Evolutionary conservation across 2,329 filamentous ascomycete genomes (phyloP), one percentile per base, ranked within the genome.

Genomic region (Botrytis pseudocinerea): DNA sequence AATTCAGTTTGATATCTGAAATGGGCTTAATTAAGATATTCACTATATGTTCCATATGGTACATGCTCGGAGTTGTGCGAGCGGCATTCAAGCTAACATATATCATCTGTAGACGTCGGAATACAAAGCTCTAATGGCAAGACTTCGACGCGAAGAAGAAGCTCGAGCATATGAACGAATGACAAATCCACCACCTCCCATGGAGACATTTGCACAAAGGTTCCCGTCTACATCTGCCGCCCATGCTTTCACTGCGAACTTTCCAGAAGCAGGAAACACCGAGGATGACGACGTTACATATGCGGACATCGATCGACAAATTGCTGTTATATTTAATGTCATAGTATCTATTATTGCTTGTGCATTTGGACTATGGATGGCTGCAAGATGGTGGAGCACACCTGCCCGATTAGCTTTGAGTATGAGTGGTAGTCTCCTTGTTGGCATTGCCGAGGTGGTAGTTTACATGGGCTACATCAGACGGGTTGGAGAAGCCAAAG

Each of bases 271-370:
- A 73, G 69, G 77, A 28, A 75, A 81, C 70, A 65, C 77, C 12
- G 86, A 86, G 73, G 84, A 89, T 76, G 92, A 93, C 75, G 90
- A 91, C 2, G 83, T 92, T 3, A 91, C 90, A 3, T 91, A 90
- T 76, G 87, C 88, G 51, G 93, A 96, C 74, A 86, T 96, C 1
- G 92, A 95, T 80, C 87, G 92, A n/a, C 93, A 96, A 79, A 84
- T 96, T 73, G 90, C 92, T 60, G 85, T 98, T 12, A 94, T 98
- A 69, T 87, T 97, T 78, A 99, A 98, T 81, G 94, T 98, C 69
- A 84, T 98, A 57, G 86, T 97, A 70, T 97, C 93, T 69, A 92
- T 98, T 70, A 84, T 95, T 4, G 93, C 95, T 62, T 92, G 92
- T 69, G 92, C 90, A 4, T 90, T 87, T 3, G 93, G 92, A 12